phyloP scores from a whole-genome alignment of 768 basidiomycete genomes.

The Pleurotus eryngii region DNA sequence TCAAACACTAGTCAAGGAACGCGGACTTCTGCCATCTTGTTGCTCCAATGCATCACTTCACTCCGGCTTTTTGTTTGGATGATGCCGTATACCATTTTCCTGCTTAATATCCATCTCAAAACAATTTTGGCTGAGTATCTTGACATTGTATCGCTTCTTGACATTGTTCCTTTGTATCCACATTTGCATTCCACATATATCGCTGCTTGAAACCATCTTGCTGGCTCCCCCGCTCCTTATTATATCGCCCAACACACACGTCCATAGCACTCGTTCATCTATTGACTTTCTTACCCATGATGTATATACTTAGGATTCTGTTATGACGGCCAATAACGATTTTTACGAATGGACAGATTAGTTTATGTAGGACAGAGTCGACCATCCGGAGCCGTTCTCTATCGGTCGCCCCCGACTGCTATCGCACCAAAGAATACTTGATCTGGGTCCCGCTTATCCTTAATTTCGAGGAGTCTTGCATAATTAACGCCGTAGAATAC shows the following conservation, averaged over 20 bases:
- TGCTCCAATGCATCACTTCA: background rate
- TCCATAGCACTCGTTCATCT: background rate
- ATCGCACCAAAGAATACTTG: constrained; percentile 3
- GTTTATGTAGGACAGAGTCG: background rate
- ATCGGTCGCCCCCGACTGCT: constrained; percentile 10
- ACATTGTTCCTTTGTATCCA: background rate
- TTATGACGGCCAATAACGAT: background rate
- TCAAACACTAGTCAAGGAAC: background rate
- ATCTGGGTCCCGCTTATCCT: constrained; percentile 7
- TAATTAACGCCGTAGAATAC: constrained; percentile 11
- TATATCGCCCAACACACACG: background rate
- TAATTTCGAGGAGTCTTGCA: constrained; percentile 3
- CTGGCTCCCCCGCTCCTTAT: background rate
- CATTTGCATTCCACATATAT: background rate
- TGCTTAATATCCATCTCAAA: background rate
- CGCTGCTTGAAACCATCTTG: background rate
- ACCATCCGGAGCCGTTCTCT: background rate
- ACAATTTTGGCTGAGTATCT: too few species aligned
- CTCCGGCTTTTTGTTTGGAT: background rate
- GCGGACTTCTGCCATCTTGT: background rate
- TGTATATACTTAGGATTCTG: background rate
- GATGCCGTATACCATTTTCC: background rate
- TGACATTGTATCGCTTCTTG: too few species aligned
- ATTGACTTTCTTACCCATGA: background rate
- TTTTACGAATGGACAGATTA: background rate